Evolutionary conservation across 163 green algal species (phyloP).

Genomic region (Chlamydomonas reinhardtii): DNA sequence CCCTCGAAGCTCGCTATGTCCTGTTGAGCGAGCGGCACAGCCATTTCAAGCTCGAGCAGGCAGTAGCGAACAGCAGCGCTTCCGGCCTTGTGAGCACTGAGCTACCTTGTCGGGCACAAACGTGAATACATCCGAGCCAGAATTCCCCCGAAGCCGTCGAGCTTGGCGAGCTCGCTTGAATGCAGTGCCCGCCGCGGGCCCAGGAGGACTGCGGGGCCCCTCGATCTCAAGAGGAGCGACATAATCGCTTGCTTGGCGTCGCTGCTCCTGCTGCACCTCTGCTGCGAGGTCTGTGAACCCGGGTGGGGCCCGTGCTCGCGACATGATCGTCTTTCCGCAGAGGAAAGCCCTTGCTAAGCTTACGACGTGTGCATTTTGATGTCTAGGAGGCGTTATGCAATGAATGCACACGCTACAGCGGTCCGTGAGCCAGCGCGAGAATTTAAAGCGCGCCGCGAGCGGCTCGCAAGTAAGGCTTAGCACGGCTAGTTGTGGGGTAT

Average conservation of each 20-base stretch:
- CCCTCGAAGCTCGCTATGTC: conserved; percentile 66
- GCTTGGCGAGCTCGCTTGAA: neutral
- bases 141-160: neutral
- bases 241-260: neutral
- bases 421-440: neutral
- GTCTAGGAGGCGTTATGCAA: neutral
- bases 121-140: conserved; percentile 2
- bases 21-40: conserved; percentile 10
- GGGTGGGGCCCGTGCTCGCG: neutral
- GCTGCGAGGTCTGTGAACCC: neutral
- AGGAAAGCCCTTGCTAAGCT: neutral
- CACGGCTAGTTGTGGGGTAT: no score
- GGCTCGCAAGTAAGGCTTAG: no score
- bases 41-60: neutral
- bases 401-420: neutral
- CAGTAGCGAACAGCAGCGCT: neutral
- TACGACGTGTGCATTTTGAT: no score
- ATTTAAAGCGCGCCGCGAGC: no score
- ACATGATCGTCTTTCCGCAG: neutral
- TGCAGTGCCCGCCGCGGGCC: neutral
- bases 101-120: conserved; percentile 29
- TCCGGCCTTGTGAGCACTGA: neutral
- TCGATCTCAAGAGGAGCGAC: conserved; percentile 17
- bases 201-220: neutral
- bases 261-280: neutral